Conservation (phyloP, 371 early-diverging fungal species). For the Lichtheimia hyalospora region DNA sequence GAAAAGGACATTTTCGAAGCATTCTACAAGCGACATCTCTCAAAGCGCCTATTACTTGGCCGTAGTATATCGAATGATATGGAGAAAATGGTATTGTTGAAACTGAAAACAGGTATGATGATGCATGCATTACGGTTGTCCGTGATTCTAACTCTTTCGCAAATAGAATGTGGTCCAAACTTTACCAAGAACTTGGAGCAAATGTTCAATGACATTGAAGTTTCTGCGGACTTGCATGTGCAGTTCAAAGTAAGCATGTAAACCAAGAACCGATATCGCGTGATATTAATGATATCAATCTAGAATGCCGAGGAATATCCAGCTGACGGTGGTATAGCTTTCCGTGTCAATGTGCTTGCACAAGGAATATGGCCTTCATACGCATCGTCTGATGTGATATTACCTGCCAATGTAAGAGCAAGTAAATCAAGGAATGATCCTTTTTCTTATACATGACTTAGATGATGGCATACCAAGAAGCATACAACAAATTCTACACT, state of each 20-base stretch:
- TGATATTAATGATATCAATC: not conserved
- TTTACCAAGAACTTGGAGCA: conserved; percentile 90
- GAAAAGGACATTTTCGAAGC: conserved; percentile 95
- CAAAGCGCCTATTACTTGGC: conserved; percentile 81
- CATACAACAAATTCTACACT: conserved; percentile 76
- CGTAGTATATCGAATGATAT: conserved; percentile 78
- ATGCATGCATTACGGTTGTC: too few species aligned
- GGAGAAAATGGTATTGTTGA: conserved; percentile 82
- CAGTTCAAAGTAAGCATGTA: conserved; percentile 51
- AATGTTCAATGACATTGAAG: conserved; percentile 90
- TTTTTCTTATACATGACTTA: conserved; percentile 16
- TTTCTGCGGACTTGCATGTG: conserved; percentile 69
- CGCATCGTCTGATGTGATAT: conserved; percentile 57
- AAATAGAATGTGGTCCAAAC: conserved; percentile 84
- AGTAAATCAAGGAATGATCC: too few species aligned
- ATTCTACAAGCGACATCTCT: conserved; percentile 89
- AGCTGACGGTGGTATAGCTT: conserved; percentile 63
- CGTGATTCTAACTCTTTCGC: too few species aligned
- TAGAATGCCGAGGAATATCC: conserved; percentile 20
- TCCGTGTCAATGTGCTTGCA: conserved; percentile 81
- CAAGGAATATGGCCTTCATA: conserved; percentile 91
- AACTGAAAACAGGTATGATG: conserved; percentile 69
- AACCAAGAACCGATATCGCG: not conserved
- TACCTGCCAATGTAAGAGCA: conserved; percentile 67
- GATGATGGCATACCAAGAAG: conserved; percentile 64